These are phyloP conservation scores for Elsinoe ampelina DNA, from an alignment of 2,329 filamentous ascomycete species.

Conservation along the genomic window DNA sequence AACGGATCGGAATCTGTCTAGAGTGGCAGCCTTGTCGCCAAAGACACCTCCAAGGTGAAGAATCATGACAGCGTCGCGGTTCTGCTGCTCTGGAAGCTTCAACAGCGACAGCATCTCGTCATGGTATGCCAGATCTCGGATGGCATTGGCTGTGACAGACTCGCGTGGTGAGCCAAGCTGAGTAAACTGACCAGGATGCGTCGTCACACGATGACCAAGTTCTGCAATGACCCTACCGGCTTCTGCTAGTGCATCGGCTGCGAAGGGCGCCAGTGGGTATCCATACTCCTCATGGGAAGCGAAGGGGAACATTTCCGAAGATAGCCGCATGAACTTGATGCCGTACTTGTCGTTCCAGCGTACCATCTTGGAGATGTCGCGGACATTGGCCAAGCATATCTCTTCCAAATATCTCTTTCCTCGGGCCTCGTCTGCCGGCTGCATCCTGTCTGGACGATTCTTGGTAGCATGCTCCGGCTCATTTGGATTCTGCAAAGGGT, in stretches of 20 bases:
- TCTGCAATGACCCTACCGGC: conserved; percentile 68
- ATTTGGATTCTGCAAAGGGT: conserved; percentile 66
- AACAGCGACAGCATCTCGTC: conserved; percentile 73
- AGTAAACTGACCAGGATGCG: conserved; percentile 87
- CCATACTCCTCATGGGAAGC: conserved; percentile 81
- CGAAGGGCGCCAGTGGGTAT: conserved; percentile 77
- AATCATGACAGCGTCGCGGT: conserved; percentile 88
- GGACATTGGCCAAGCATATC: conserved; percentile 70
- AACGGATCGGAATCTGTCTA: conserved; percentile 68
- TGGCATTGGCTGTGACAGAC: conserved; percentile 64
- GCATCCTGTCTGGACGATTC: conserved; percentile 69
- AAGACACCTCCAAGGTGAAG: conserved; percentile 87
- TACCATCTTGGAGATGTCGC: conserved; percentile 76
- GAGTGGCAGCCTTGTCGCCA: conserved; percentile 71
- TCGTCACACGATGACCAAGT: conserved; percentile 75
- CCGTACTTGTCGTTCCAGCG: conserved; percentile 86
- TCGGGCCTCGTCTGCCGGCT: conserved; percentile 55
- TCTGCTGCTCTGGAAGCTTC: conserved; percentile 63
- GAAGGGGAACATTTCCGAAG: conserved; percentile 95
- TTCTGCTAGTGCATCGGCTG: conserved; percentile 64
- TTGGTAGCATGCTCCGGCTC: conserved; percentile 74
- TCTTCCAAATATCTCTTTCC: conserved; percentile 67
- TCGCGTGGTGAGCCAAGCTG: conserved; percentile 76
- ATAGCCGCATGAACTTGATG: conserved; percentile 86
- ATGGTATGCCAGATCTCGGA: conserved; percentile 81